Evolutionary conservation across 129 eudicot genomes (phyloP).

Genomic region (Kitagawia praeruptora): DNA sequence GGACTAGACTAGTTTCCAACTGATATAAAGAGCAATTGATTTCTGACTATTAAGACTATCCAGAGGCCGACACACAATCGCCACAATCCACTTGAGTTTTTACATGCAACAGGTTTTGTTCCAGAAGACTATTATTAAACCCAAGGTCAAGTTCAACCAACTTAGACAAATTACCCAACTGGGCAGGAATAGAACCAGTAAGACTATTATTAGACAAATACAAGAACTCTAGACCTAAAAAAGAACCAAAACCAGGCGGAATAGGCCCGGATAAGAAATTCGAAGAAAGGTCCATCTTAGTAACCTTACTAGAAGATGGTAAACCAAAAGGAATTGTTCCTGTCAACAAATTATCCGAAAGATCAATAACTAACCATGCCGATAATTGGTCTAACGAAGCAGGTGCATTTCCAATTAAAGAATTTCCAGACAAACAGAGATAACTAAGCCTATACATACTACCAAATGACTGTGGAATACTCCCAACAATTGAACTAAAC

Average conservation of each 20-base stretch:
- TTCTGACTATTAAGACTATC: too few relatives aligned
- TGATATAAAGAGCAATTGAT: too few relatives aligned
- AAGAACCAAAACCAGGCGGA: slow-evolving; percentile 36
- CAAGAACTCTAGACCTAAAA: slow-evolving; percentile 31
- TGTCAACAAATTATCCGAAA: slow-evolving; percentile 45
- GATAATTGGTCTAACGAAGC: slow-evolving; percentile 33
- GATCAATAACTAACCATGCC: slow-evolving; percentile 35
- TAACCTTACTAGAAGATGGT: slow-evolving; percentile 40
- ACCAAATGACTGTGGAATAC: slow-evolving; percentile 58
- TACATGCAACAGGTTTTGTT: too few relatives aligned
- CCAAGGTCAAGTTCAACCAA: slow-evolving; percentile 60
- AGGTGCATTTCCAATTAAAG: slow-evolving; percentile 49
- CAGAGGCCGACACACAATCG: too few relatives aligned
- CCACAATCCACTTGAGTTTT: too few relatives aligned
- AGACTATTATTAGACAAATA: slow-evolving; percentile 51
- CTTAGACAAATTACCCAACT: slow-evolving; percentile 43
- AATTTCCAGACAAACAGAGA: slow-evolving; percentile 40
- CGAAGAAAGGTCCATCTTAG: slow-evolving; percentile 44
- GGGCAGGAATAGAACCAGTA: slow-evolving; percentile 39
- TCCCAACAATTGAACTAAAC: slow-evolving; percentile 50
- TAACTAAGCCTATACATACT: slow-evolving; percentile 25
- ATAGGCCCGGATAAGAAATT: slow-evolving; percentile 63
- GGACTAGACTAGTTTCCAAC: too few relatives aligned
- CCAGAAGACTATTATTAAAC: too few relatives aligned
- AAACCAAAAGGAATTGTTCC: slow-evolving; percentile 48